Conservation (phyloP, 1,139 yeast genomes). For the Blastobotrys niveus region DNA sequence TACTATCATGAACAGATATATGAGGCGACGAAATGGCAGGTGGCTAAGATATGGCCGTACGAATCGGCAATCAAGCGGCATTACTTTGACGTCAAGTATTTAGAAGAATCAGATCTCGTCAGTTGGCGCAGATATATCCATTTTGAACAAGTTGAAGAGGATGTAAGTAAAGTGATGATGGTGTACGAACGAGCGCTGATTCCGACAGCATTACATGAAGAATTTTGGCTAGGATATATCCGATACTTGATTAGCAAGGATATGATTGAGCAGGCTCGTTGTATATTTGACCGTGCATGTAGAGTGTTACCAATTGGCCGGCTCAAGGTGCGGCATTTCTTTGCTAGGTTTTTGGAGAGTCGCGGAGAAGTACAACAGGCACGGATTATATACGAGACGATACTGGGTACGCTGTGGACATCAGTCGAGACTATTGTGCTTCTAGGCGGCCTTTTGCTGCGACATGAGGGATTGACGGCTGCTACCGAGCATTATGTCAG, state of each 20-base stretch:
- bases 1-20: conserved; percentile 43
- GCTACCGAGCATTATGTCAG: conserved; percentile 4
- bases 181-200: conserved; percentile 49
- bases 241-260: conserved; percentile 37
- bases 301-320: conserved; percentile 33
- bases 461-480: conserved; percentile 7
- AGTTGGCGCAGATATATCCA: conserved; percentile 60
- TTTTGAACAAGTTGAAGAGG: conserved; percentile 41
- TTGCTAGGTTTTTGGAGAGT: conserved; percentile 32
- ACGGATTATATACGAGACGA: conserved; percentile 25
- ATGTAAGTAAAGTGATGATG: conserved; percentile 22
- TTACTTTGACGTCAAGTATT: conserved; percentile 44
- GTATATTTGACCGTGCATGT: conserved; percentile 30
- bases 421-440: conserved; percentile 29
- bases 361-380: conserved; percentile 29
- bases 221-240: conserved; percentile 58
- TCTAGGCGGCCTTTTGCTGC: conserved; percentile 11
- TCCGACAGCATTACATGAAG: conserved; percentile 47
- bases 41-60: conserved; percentile 50
- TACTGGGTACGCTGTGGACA: conserved; percentile 30
- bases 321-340: conserved; percentile 30
- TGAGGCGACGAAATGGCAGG: conserved; percentile 55
- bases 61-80: conserved; percentile 55
- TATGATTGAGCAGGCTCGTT: conserved; percentile 22
- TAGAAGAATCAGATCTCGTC: conserved; percentile 43